A percentile compares a stretch with the other conserved stretches of the same genome.
Evolutionary conservation across 2,329 filamentous ascomycete genomes (phyloP).

Genomic region (Fusarium pseudonygamai): DNA sequence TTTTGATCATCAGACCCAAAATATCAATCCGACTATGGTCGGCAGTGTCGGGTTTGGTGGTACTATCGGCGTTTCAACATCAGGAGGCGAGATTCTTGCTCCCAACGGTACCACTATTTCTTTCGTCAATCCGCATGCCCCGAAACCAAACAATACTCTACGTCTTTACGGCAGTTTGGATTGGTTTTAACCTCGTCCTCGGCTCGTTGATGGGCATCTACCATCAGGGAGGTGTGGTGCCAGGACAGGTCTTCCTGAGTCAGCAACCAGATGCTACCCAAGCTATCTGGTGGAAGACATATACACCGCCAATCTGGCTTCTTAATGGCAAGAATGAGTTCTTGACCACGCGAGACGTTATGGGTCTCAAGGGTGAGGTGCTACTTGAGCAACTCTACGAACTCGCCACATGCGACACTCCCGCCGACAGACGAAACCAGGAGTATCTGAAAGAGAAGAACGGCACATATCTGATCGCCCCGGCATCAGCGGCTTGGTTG

Average conservation of each 20-base stretch:
- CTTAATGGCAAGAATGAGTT: constrained; percentile 79
- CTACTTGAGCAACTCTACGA: constrained; percentile 68
- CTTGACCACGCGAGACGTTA: constrained; percentile 76
- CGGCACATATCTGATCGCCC: constrained; percentile 77
- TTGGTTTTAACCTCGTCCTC: constrained; percentile 73
- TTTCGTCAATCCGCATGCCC: constrained; percentile 77
- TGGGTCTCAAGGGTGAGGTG: constrained; percentile 71
- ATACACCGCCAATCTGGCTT: constrained; percentile 83
- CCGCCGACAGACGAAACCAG: constrained; percentile 62
- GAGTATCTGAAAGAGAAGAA: constrained; percentile 69
- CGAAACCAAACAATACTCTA: constrained; percentile 59
- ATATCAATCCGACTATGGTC: constrained; percentile 73
- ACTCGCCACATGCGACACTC: constrained; percentile 70
- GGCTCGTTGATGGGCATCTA: constrained; percentile 82
- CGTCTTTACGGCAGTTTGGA: constrained; percentile 70
- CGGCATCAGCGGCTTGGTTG: constrained; percentile 75
- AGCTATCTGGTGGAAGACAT: constrained; percentile 87
- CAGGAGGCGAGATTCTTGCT: constrained; percentile 83
- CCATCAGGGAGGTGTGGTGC: constrained; percentile 82
- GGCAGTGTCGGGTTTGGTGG: constrained; percentile 75
- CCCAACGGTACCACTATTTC: constrained; percentile 78
- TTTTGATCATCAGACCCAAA: constrained; percentile 68
- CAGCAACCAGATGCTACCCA: constrained; percentile 74
- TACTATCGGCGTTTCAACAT: constrained; percentile 79
- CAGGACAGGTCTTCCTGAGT: constrained; percentile 78